Base-by-base conservation (phyloP, 805 yeast species). In the Zygoascus bituminiphila region DNA sequence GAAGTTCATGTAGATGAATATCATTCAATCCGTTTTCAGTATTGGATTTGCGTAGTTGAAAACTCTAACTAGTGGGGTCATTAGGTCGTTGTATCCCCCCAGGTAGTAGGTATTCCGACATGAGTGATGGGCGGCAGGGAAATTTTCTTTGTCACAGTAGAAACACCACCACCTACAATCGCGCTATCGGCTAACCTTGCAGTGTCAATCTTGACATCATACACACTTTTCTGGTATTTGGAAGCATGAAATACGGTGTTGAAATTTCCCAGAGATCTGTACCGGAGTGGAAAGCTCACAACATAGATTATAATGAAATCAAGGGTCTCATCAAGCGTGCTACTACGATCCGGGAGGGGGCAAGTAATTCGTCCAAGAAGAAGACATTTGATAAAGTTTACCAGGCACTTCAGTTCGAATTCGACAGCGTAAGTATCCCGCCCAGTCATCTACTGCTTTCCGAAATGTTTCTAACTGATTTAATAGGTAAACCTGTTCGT, bases 231-330 rank as follows among this genome's bases (percentile, higher is more conserved):
- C 22, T n/a, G 22, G 12, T n/a, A 36, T 15, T 36, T 36, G 10
- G 20, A 14, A 26, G 33, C 17, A 89, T 89, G 98, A 91, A 88
- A 67, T 89, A 88, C 64, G 96, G 96, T 45, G 72, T 78, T 38
- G 88, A 84, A 59, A 73, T 89, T 20, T 70, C 76, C 46, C 79
- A 77, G 54, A 74, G 87, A 56, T 84, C 95, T 10, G 84, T 88
- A 21, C 88, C 89, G 1, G 93, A 86, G 68, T 89, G 98, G 97
- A 76, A 77, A 57, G 76, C 78, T 52, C 82, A 86, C 65, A 88
- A 89, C 63, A 73, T 89, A 37, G 88, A 87, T 59, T 89, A 89
- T 66, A 83, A 87, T 55, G 85, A 80, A 33, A 63, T 89, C 49
- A 89, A 88, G 64, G 66, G 67, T 4, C 72, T 75, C 41, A 86